Evolutionary conservation across 352 stramenopile species (phyloP).

Genomic region (Globisporangium paroecandrum): DNA sequence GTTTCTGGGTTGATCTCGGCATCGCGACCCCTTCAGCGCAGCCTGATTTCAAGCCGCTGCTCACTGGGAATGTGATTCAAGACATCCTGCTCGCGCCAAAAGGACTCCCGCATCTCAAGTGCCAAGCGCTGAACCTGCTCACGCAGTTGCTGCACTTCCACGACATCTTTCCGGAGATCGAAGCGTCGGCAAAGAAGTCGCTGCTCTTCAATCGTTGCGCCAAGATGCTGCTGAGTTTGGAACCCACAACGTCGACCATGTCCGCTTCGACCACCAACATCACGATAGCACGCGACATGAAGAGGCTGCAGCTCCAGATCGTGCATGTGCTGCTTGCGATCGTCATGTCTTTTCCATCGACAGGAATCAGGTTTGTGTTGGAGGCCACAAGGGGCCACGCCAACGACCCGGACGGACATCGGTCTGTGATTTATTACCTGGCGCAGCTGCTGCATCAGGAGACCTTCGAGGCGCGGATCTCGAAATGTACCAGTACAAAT

Average conservation of each 20-base stretch:
- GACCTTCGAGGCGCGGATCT: slow-evolving; percentile 48
- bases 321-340: slow-evolving; percentile 59
- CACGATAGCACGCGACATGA: slow-evolving; percentile 15
- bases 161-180: slow-evolving; percentile 39
- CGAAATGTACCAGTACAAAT: slow-evolving; percentile 10
- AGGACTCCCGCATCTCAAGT: slow-evolving; percentile 26
- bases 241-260: background rate
- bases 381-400: slow-evolving; percentile 56
- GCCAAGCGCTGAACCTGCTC: slow-evolving; percentile 36
- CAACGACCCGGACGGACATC: slow-evolving; percentile 45
- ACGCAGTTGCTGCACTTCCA: slow-evolving; percentile 38
- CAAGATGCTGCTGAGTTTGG: slow-evolving; percentile 40
- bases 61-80: slow-evolving; percentile 47
- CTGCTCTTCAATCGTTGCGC: slow-evolving; percentile 73
- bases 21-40: slow-evolving; percentile 13
- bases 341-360: slow-evolving; percentile 49
- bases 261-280: background rate
- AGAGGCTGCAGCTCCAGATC: slow-evolving; percentile 49
- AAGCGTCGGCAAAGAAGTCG: slow-evolving; percentile 42
- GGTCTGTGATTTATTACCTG: slow-evolving; percentile 64
- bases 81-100: slow-evolving; percentile 47
- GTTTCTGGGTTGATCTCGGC: slow-evolving; percentile 43
- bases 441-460: slow-evolving; percentile 54
- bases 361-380: slow-evolving; percentile 64
- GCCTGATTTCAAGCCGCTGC: slow-evolving; percentile 45